Evolutionary conservation across 2,329 filamentous ascomycete species (phyloP).

Genomic region (Shiraia sp.): DNA sequence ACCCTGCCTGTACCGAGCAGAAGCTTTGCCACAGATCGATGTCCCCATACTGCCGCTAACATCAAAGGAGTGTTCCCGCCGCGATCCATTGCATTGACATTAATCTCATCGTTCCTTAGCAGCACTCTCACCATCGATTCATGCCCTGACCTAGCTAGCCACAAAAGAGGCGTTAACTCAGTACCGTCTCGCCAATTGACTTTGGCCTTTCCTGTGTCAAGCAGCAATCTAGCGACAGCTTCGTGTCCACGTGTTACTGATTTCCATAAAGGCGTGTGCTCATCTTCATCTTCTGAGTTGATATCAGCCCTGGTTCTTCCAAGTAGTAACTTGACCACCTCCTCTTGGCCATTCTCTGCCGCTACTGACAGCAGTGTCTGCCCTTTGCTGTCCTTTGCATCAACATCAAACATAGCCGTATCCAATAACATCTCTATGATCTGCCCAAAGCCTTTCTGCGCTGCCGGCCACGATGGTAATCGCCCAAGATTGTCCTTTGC

Average conservation of each 20-base stretch:
- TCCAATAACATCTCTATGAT: not conserved
- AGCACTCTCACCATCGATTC: conserved; percentile 4
- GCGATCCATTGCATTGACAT: not conserved
- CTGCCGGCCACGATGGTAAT: not conserved
- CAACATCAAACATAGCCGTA: conserved; percentile 1
- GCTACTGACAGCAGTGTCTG: conserved; percentile 4
- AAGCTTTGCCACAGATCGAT: too few species aligned
- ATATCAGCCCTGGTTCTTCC: not conserved
- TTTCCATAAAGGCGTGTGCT: conserved; percentile 3
- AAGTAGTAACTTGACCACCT: not conserved
- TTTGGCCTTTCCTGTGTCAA: conserved; percentile 2
- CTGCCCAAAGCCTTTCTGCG: not conserved
- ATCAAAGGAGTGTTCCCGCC: too few species aligned
- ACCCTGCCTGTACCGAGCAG: too few species aligned
- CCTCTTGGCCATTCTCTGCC: conserved; percentile 3
- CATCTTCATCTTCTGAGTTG: not conserved
- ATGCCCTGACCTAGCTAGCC: not conserved
- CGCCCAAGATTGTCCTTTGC: not conserved
- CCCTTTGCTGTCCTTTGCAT: not conserved
- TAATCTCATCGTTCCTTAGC: not conserved
- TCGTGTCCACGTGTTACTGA: conserved; percentile 5
- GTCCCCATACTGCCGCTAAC: too few species aligned
- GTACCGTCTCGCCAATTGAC: conserved; percentile 1
- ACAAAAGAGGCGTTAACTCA: conserved; percentile 2
- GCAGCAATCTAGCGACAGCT: conserved; percentile 3